Base-by-base conservation (phyloP, 169 alveolate genomes). In the Plasmodium knowlesi region DNA sequence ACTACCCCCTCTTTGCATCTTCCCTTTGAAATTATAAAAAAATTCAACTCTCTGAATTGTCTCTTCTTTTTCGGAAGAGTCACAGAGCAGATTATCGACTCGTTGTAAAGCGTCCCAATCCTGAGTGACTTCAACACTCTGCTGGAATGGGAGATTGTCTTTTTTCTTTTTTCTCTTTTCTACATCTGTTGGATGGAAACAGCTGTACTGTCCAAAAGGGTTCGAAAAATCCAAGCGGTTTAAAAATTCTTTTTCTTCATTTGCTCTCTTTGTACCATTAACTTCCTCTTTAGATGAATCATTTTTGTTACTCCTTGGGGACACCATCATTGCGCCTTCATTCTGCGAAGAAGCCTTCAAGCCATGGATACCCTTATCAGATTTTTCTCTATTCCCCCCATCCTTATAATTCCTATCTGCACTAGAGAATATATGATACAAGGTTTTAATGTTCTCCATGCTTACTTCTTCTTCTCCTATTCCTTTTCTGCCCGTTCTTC, bases 371-470 rank as follows among this genome's bases (percentile, higher is more conserved):
- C 5, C 3, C 3, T 22, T 19, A 16, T 0, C 1, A 16, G 16
- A 74, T 39, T 73, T 32, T 30, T 16, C 28, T 5, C 41, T n/a
- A 6, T 61, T 14, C n/a, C 25, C 19, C 22, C 61, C 57, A 8
- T 46, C 32, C n/a, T 12, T 25, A 39, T 3, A 10, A 3, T 12
- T 73, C 53, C 76, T 32, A 16, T 71, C 83, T 9, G 41, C 57
- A 54, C 37, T 70, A 0, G 86, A 85, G 79, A 85, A 85, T 50
- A 85, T 85, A 43, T 53, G 79, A 85, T 85, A 85, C 50, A 85
- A 76, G 5, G 93, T 85, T 76, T 85, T 85, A 32, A 85, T 85
- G 30, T 85, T 67, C 22, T 85, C 81, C 34, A 85, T 85, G 46
- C 67, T 85, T 30, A 85, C 93, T 10, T 67, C 79, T 30, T 39